Conservation (phyloP, 1,284 basidiomycete genomes). For the Wallemia mellicola region DNA sequence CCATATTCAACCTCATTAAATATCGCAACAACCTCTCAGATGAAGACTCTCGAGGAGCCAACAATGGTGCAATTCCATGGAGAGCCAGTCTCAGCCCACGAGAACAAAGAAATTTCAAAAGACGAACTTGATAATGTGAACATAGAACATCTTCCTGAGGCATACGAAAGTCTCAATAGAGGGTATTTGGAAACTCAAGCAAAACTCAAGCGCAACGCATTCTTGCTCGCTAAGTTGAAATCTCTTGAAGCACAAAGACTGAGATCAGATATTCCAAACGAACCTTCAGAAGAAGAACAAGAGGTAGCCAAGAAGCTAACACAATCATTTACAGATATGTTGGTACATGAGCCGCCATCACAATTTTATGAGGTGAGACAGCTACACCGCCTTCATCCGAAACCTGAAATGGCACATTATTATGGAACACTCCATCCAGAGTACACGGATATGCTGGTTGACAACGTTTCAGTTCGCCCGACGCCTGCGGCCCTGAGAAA, state of each 20-base stretch:
- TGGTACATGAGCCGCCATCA: not conserved
- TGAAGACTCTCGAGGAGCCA: not conserved
- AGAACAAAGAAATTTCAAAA: not conserved
- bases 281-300: not conserved
- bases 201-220: not conserved
- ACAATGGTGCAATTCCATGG: not conserved
- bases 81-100: not conserved
- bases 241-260: not conserved
- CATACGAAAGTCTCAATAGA: not conserved
- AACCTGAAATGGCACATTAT: not conserved
- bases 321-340: not conserved
- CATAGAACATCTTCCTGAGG: not conserved
- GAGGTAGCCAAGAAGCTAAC: not conserved
- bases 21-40: not conserved
- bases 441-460: not conserved
- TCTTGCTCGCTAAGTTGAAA: not conserved
- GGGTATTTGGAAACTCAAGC: not conserved
- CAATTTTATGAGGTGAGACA: not conserved
- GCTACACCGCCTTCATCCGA: not conserved
- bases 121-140: not conserved
- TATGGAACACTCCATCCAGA: not conserved
- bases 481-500: not conserved
- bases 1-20: not conserved
- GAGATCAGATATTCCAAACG: not conserved
- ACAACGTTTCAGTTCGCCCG: not conserved